phyloP scores from a whole-genome alignment of 495 filamentous ascomycete genomes.

The Podospora australis region DNA sequence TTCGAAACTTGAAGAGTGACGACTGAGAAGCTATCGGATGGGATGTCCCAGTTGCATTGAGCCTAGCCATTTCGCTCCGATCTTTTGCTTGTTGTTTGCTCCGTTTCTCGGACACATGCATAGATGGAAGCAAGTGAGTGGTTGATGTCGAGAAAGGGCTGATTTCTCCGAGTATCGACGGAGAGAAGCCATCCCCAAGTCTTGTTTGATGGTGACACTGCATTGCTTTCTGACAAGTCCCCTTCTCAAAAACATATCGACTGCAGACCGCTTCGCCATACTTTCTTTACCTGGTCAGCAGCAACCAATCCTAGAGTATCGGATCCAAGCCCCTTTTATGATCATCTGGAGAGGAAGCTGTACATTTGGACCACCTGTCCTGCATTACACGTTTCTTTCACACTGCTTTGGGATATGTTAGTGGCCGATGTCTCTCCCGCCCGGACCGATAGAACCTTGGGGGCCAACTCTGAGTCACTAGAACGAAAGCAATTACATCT shows the following conservation, averaged over 20 bases:
- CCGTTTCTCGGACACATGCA: slow-evolving; percentile 18
- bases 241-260: too few species aligned
- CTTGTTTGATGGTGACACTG: too few species aligned
- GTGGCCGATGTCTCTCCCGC: slow-evolving; percentile 5
- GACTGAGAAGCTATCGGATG: too few species aligned
- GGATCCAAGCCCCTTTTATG: too few species aligned
- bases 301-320: too few species aligned
- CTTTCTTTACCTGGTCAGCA: too few species aligned
- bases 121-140: slow-evolving; percentile 7
- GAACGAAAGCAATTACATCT: not conserved
- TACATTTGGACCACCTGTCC: not conserved
- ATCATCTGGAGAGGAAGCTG: too few species aligned
- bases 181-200: too few species aligned
- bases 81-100: not conserved
- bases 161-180: not conserved
- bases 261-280: too few species aligned
- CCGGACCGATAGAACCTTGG: slow-evolving; percentile 1
- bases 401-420: not conserved
- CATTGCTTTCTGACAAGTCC: too few species aligned
- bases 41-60: slow-evolving; percentile 5
- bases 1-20: not conserved
- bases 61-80: slow-evolving; percentile 1
- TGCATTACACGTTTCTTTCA: not conserved
- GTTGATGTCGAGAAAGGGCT: not conserved
- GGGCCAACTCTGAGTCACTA: slow-evolving; percentile 3